These are phyloP conservation scores for Lepidium didymum DNA, from an alignment of 345 rosid species.

Conservation along the genomic window DNA sequence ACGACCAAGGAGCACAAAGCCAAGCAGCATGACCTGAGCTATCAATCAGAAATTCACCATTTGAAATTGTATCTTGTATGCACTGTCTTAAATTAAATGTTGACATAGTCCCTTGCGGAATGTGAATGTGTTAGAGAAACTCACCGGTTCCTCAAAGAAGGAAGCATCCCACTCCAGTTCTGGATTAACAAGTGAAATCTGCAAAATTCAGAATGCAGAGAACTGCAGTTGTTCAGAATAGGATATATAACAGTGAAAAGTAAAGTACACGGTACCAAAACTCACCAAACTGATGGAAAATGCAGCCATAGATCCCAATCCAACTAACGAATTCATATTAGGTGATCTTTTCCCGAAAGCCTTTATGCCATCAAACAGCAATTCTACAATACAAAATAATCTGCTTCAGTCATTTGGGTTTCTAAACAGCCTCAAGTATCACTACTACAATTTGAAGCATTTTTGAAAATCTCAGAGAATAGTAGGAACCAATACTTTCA, in stretches of 20 bases:
- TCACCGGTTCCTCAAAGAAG: constrained; percentile 97
- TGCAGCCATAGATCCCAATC: constrained; percentile 81
- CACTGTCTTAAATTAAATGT: background rate
- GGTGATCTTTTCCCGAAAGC: constrained; percentile 85
- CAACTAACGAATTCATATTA: constrained; percentile 94
- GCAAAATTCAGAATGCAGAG: constrained; percentile 15
- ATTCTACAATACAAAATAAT: constrained; percentile 40
- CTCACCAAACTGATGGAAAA: constrained; percentile 80
- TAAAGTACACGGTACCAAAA: background rate
- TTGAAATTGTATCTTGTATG: background rate
- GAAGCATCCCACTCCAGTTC: constrained; percentile 88
- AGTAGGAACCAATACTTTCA: background rate
- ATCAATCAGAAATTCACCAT: constrained; percentile 36
- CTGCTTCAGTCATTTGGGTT: background rate
- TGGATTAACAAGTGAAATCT: constrained; percentile 84
- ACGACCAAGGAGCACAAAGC: constrained; percentile 92
- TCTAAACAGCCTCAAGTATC: background rate
- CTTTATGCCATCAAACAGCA: constrained; percentile 72
- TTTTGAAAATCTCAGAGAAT: background rate
- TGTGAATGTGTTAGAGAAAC: constrained; percentile 26
- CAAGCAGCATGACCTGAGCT: constrained; percentile 96
- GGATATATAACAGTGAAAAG: background rate
- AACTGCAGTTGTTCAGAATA: background rate
- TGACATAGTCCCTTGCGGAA: too few species aligned
- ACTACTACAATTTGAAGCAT: background rate